A percentile compares a stretch with the other conserved stretches of the same genome.
These are phyloP conservation scores for Apostasia ramifera DNA, from an alignment of 106 monocot species.

Conservation along the genomic window DNA sequence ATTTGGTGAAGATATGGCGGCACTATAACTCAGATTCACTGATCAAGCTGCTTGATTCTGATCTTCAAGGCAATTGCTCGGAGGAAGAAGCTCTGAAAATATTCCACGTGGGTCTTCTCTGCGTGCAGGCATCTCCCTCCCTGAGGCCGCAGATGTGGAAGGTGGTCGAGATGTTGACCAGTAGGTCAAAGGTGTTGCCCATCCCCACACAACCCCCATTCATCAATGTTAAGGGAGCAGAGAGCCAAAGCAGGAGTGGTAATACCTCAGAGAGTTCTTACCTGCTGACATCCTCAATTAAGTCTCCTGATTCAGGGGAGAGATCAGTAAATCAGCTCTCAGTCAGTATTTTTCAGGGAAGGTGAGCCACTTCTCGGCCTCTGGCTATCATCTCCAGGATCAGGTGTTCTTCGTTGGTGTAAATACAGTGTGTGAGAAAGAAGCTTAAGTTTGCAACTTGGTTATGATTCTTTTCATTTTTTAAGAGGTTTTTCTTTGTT, in stretches of 20 bases:
- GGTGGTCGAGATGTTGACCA: slow-evolving; percentile 35
- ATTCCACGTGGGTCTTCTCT: slow-evolving; percentile 25
- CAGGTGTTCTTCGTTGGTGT: too few relatives aligned
- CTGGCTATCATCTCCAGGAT: too few relatives aligned
- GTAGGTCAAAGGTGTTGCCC: neutral
- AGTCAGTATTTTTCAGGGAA: slow-evolving; percentile 1
- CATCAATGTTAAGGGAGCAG: slow-evolving; percentile 15
- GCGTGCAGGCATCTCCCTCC: slow-evolving; percentile 12
- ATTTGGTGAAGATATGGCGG: slow-evolving; percentile 28
- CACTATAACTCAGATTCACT: slow-evolving; percentile 25
- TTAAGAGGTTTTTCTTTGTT: too few relatives aligned
- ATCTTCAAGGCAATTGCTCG: slow-evolving; percentile 17
- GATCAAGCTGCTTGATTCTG: slow-evolving; percentile 32
- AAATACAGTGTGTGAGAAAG: too few relatives aligned
- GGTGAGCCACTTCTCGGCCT: neutral
- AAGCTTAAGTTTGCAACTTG: too few relatives aligned
- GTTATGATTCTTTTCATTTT: too few relatives aligned
- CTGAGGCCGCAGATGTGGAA: slow-evolving; percentile 50
- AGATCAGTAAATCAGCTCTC: slow-evolving; percentile 20
- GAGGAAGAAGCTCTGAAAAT: slow-evolving; percentile 27
- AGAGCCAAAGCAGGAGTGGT: slow-evolving; percentile 4
- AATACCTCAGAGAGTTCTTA: slow-evolving; percentile 9
- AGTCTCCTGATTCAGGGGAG: slow-evolving; percentile 12
- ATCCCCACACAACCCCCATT: slow-evolving; percentile 21
- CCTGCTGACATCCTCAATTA: slow-evolving; percentile 12